Evolutionary conservation across 2,329 filamentous ascomycete genomes (phyloP).

Genomic region (Helotiales sp.): DNA sequence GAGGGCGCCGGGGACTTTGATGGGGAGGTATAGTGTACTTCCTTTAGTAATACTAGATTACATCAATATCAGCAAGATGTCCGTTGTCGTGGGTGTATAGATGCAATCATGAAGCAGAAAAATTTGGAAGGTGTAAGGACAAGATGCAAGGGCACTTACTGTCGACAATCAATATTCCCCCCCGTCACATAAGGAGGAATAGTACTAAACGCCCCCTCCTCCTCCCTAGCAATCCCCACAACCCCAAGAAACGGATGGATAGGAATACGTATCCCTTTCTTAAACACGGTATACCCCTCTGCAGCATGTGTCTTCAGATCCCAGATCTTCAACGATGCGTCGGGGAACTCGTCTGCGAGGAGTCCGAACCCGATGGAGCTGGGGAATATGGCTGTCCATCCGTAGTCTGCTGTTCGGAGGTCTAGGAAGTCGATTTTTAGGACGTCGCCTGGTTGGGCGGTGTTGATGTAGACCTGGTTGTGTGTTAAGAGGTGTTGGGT

Average conservation of each 20-base stretch:
- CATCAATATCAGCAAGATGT: too few species aligned
- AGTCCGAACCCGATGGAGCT: conserved; percentile 49
- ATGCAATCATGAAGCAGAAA: too few species aligned
- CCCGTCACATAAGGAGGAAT: conserved; percentile 52
- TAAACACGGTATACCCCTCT: conserved; percentile 45
- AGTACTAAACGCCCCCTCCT: conserved; percentile 46
- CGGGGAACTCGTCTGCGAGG: conserved; percentile 47
- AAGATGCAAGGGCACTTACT: too few species aligned
- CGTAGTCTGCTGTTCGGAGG: conserved; percentile 46
- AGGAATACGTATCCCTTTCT: conserved; percentile 48
- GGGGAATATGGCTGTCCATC: conserved; percentile 53
- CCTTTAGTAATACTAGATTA: conserved; percentile 47
- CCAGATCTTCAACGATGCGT: conserved; percentile 49
- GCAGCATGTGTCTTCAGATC: conserved; percentile 38
- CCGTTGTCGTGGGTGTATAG: too few species aligned
- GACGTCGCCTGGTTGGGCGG: conserved; percentile 51
- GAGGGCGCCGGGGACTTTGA: conserved; percentile 49
- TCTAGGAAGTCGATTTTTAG: conserved; percentile 51
- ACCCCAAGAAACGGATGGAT: conserved; percentile 53
- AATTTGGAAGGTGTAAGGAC: too few species aligned
- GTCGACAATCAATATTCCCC: conserved; percentile 56
- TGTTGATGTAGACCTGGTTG: conserved; percentile 40
- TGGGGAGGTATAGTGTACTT: conserved; percentile 48
- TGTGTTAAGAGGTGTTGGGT: too few species aligned
- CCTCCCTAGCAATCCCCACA: conserved; percentile 50